Conservation (phyloP, 2,329 filamentous ascomycete genomes). For the Colletotrichum graminicola region DNA sequence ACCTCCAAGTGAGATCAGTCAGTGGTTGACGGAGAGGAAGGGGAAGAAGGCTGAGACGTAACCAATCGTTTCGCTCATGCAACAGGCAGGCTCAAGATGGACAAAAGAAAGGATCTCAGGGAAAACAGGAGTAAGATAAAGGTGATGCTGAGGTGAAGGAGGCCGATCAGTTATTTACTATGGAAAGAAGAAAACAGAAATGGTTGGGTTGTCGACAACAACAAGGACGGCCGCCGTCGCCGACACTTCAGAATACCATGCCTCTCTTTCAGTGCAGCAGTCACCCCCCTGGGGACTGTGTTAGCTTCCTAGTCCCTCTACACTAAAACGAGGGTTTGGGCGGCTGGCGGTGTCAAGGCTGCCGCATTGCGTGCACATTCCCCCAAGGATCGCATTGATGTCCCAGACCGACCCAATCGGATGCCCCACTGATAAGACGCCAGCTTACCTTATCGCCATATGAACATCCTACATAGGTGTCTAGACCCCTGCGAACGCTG, state of each 20-base stretch:
- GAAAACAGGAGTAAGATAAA: neutral
- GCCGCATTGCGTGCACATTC: constrained; percentile 17
- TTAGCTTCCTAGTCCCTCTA: constrained; percentile 11
- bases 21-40: constrained; percentile 15
- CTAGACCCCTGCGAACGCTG: constrained; percentile 2
- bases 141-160: constrained; percentile 3
- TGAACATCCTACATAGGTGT: neutral
- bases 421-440: constrained; percentile 5
- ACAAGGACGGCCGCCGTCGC: neutral
- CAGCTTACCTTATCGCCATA: neutral
- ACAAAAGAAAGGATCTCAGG: neutral
- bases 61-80: constrained; percentile 30
- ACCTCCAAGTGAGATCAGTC: constrained; percentile 17
- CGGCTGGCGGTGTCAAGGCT: constrained; percentile 8
- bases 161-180: neutral
- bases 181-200: neutral
- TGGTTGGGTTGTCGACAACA: neutral
- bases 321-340: constrained; percentile 1
- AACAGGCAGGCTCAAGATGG: neutral
- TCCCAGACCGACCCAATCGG: neutral
- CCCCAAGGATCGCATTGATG: neutral
- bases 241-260: neutral
- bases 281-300: neutral
- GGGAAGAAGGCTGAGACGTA: constrained; percentile 27
- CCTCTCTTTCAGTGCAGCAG: constrained; percentile 1